phyloP scores from a whole-genome alignment of 164 flowering plant species.

The Macadamia integrifolia region DNA sequence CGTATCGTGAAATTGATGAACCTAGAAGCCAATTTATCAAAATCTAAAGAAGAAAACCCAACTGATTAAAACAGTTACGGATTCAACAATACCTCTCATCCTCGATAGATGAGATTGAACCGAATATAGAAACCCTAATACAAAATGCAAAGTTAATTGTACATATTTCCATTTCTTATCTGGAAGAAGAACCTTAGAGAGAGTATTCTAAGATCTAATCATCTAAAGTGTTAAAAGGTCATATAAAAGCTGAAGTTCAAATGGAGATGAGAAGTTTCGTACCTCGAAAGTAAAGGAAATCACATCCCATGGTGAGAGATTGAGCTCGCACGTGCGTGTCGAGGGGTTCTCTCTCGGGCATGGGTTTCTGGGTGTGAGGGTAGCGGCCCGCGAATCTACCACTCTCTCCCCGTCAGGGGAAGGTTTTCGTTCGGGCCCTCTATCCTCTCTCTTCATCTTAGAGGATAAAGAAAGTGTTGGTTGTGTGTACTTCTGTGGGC shows the following conservation, averaged over 20 bases:
- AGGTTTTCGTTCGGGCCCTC: too few species aligned
- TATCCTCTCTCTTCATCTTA: too few species aligned
- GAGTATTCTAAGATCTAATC: background rate
- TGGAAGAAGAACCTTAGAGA: too few species aligned
- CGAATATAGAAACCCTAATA: background rate
- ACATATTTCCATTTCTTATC: background rate
- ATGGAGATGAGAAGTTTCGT: background rate
- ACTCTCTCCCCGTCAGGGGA: too few species aligned
- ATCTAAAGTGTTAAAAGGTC: background rate
- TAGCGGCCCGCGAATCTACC: too few species aligned
- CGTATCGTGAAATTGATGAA: background rate
- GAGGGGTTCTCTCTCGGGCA: background rate
- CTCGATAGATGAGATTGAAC: background rate
- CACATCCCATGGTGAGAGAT: background rate
- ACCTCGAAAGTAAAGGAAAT: background rate
- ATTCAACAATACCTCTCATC: background rate
- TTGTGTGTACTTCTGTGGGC: too few species aligned
- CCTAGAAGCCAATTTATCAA: too few species aligned
- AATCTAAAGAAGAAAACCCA: background rate
- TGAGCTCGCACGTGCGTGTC: background rate
- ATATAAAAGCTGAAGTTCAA: background rate
- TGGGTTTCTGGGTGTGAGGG: background rate
- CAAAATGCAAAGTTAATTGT: background rate
- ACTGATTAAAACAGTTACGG: background rate
- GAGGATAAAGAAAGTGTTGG: too few species aligned